These are phyloP conservation scores for Thraustochytrium sp. DNA, from an alignment of 352 stramenopile species.

Conservation along the genomic window DNA sequence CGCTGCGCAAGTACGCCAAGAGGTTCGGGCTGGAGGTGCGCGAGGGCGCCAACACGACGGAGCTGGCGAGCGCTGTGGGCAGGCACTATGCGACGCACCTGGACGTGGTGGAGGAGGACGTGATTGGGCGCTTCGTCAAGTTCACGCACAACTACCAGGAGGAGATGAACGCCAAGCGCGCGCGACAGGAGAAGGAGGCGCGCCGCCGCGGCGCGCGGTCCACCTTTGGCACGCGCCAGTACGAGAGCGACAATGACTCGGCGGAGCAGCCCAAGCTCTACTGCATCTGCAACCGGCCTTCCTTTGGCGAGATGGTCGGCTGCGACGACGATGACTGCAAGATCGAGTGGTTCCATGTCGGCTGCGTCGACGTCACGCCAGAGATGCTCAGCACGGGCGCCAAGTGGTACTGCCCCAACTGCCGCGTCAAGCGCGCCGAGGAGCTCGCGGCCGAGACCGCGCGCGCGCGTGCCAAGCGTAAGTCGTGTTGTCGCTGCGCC, in stretches of 20 bases:
- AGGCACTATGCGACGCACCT: not conserved
- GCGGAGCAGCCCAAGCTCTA: slow-evolving; percentile 40
- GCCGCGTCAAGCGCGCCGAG: slow-evolving; percentile 7
- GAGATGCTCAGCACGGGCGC: not conserved
- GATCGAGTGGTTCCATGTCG: slow-evolving; percentile 84
- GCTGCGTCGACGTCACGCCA: slow-evolving; percentile 67
- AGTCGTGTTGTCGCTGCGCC: too few species aligned
- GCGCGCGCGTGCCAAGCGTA: not conserved
- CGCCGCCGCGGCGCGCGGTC: not conserved
- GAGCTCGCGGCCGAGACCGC: not conserved
- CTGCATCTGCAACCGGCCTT: slow-evolving; percentile 57
- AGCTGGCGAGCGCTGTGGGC: not conserved
- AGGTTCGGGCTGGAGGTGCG: not conserved
- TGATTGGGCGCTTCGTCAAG: slow-evolving; percentile 20
- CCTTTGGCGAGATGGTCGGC: slow-evolving; percentile 81
- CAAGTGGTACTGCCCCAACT: slow-evolving; percentile 33
- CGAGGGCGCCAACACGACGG: not conserved
- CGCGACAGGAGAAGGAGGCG: not conserved
- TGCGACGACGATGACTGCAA: slow-evolving; percentile 85
- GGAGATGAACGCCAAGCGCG: not conserved
- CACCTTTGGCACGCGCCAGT: not conserved
- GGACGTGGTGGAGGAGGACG: slow-evolving; percentile 28
- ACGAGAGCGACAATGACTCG: not conserved
- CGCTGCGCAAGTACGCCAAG: slow-evolving; percentile 24
- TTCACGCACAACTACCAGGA: slow-evolving; percentile 22